A percentile compares a stretch with the other conserved stretches of the same genome.
Conservation (phyloP, 2,329 filamentous ascomycete genomes). For the Cladophialophora exuberans region DNA sequence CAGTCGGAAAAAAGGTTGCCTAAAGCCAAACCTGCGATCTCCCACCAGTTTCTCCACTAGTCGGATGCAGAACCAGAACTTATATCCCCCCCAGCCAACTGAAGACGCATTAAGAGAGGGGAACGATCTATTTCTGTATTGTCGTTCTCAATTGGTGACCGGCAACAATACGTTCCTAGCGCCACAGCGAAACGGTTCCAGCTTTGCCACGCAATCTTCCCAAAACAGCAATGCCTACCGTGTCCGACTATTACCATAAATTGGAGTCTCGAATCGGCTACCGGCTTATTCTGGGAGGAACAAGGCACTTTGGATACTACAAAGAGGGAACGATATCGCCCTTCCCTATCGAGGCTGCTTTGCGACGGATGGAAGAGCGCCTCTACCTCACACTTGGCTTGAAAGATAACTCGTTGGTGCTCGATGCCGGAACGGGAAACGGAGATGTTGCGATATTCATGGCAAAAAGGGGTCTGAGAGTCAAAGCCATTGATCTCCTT, state of each 20-base stretch:
- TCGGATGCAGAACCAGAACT: too few species aligned
- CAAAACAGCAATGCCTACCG: too few species aligned
- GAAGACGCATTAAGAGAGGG: too few species aligned
- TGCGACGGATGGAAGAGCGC: conserved; percentile 56
- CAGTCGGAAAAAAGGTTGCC: too few species aligned
- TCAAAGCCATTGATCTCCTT: conserved; percentile 55
- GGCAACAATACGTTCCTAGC: too few species aligned
- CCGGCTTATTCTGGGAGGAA: conserved; percentile 47
- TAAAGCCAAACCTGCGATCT: too few species aligned
- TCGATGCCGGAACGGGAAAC: conserved; percentile 58
- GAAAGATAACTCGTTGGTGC: conserved; percentile 46
- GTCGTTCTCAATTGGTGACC: too few species aligned
- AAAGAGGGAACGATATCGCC: conserved; percentile 51
- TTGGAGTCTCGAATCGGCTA: conserved; percentile 46
- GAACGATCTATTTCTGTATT: too few species aligned
- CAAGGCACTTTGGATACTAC: conserved; percentile 57
- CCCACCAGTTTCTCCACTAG: too few species aligned
- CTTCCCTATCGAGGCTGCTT: conserved; percentile 49
- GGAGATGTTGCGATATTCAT: conserved; percentile 56
- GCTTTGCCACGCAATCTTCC: too few species aligned
- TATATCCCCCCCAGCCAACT: too few species aligned
- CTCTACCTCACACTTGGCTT: conserved; percentile 46
- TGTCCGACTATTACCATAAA: conserved; percentile 47
- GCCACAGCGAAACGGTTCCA: too few species aligned
- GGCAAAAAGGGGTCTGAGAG: conserved; percentile 46